phyloP scores from a whole-genome alignment of 352 stramenopile species.

The Phytophthora citricola region DNA sequence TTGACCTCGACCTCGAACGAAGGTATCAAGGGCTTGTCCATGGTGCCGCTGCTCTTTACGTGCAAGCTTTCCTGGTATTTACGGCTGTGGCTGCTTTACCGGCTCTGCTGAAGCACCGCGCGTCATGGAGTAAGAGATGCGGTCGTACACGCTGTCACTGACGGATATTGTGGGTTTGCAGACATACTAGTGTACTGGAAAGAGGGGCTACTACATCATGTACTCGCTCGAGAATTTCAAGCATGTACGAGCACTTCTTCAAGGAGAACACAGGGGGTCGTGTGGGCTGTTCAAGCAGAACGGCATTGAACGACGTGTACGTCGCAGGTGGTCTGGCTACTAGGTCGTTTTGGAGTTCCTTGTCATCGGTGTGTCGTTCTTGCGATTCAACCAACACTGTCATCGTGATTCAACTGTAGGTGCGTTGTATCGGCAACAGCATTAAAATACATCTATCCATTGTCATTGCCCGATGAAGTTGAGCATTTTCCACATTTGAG shows the following conservation, averaged over 20 bases:
- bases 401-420: conserved; percentile 22
- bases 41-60: conserved; percentile 89
- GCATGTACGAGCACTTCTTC: conserved; percentile 84
- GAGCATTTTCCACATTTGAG: no score
- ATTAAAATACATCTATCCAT: neutral
- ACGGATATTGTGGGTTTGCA: conserved; percentile 55
- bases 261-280: conserved; percentile 26
- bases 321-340: conserved; percentile 59
- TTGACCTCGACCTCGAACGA: conserved; percentile 43
- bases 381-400: conserved; percentile 43
- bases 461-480: no score
- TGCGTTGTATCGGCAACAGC: conserved; percentile 20
- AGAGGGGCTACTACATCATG: conserved; percentile 85
- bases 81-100: conserved; percentile 91
- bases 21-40: conserved; percentile 36
- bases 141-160: conserved; percentile 60
- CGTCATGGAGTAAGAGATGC: conserved; percentile 87
- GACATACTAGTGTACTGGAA: conserved; percentile 78
- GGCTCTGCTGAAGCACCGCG: conserved; percentile 84
- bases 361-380: conserved; percentile 50
- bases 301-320: conserved; percentile 64
- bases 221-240: conserved; percentile 83
- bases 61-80: conserved; percentile 92
- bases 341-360: conserved; percentile 59
- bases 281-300: conserved; percentile 46